phyloP scores from a whole-genome alignment of 2,329 filamentous ascomycete species.

The Paraphaeosphaeria minitans region DNA sequence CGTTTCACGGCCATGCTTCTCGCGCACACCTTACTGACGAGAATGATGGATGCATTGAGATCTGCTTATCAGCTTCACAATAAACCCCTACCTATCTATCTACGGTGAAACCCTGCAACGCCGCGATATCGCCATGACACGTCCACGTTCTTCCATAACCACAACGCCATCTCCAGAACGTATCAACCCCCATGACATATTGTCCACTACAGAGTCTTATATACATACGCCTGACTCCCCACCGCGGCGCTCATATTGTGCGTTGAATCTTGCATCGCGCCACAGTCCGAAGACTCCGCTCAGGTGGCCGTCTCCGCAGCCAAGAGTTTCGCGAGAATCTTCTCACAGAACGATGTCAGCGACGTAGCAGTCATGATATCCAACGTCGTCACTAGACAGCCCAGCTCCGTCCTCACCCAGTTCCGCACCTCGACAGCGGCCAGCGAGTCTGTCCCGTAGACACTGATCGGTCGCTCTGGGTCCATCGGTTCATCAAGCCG shows the following conservation, averaged over 20 bases:
- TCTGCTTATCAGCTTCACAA: no score
- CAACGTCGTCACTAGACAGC: constrained; percentile 19
- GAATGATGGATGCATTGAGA: no score
- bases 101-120: no score
- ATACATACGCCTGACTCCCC: neutral
- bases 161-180: no score
- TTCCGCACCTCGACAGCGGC: constrained; percentile 27
- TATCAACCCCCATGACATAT: no score
- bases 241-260: neutral
- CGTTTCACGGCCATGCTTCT: no score
- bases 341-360: constrained; percentile 23
- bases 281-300: neutral
- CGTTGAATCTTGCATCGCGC: neutral
- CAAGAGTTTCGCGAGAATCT: constrained; percentile 6
- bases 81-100: no score
- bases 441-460: constrained; percentile 26
- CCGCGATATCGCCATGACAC: no score
- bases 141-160: no score
- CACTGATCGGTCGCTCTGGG: constrained; percentile 16
- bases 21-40: no score
- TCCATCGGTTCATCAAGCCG: constrained; percentile 14
- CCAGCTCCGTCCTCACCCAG: constrained; percentile 22
- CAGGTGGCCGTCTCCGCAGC: neutral
- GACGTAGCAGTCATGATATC: constrained; percentile 23
- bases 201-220: no score